Base-by-base conservation (phyloP, 2,329 filamentous ascomycete species). In the Penicillium sp. region DNA sequence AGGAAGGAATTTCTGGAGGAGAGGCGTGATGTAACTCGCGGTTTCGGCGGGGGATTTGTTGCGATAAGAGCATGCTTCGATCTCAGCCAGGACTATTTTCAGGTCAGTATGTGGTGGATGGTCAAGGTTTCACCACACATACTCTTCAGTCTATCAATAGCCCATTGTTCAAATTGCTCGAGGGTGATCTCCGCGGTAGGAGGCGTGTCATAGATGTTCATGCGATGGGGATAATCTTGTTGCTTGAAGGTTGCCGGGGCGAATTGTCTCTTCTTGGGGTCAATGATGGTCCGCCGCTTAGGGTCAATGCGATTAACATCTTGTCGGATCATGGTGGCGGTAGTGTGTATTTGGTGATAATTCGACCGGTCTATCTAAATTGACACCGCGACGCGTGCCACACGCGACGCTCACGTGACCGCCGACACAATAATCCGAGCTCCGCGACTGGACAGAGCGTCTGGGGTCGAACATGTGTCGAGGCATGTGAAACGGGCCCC, bases 81-180 rank as follows among this genome's bases (percentile, higher is more conserved):
- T 67, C 59, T 78, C 71, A 47, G 74, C 75, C 52, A 77, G 65
- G 32, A 75, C 72, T 76, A 43, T 46, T n/a, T 46, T 43, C 7
- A 10, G 14, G 22, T 58, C 50, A 64, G 56, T 38, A 34, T 13
- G 16, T 9, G 29, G 13, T 4, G 29, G 29, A 21, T 8, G 2
- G 22, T 11, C 1, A 11, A 14, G 31, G 4, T 29, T 5, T 11
- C 21, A 2, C 22, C 14, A 49, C 8, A 49, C 78, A 52, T 78
- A 91, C 91, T 84, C 77, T 91, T 88, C 62, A 99, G 75, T 54
- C 94, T 83, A 67, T 96, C 90, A 68, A 99, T 97, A 10, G 92
- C 94, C 94, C 94, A 99, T 83, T 96, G 92, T 72, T 99, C 94
- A 68, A 99, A 99, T 71, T 99, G 88, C 71, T 99, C 94, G 40